Evolutionary conservation across 768 basidiomycete genomes (phyloP).

Genomic region (Bullera alba): DNA sequence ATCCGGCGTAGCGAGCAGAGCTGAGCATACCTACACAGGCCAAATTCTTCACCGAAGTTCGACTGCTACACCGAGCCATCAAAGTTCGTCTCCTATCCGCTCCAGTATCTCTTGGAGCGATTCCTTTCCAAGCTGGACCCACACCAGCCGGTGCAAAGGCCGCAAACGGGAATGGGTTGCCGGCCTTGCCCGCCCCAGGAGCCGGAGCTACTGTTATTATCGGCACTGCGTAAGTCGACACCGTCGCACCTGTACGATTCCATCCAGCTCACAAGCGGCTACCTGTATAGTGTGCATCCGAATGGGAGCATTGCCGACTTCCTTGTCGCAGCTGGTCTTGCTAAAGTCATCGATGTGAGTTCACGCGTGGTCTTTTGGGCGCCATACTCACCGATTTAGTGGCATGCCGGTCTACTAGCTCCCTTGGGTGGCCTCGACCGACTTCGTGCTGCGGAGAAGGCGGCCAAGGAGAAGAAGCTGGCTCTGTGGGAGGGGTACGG

Average conservation of each 20-base stretch:
- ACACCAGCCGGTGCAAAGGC: constrained; percentile 63
- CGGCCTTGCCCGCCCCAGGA: constrained; percentile 45
- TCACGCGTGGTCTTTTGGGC: not conserved
- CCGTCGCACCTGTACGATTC: not conserved
- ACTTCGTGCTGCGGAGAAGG: constrained; percentile 73
- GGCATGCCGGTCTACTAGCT: constrained; percentile 94
- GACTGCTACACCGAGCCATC: constrained; percentile 43
- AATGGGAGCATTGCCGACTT: constrained; percentile 91
- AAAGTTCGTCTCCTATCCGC: constrained; percentile 45
- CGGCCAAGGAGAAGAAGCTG: constrained; percentile 53
- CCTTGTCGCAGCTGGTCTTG: constrained; percentile 73
- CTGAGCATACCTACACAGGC: constrained; percentile 53
- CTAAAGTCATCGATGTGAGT: constrained; percentile 69
- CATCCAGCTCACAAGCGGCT: not conserved
- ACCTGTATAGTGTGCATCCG: constrained; percentile 57
- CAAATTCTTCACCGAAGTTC: constrained; percentile 76
- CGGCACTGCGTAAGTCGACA: constrained; percentile 51
- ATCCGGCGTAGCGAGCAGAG: not conserved
- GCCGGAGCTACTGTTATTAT: constrained; percentile 80
- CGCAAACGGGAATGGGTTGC: constrained; percentile 36
- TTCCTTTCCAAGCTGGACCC: constrained; percentile 68
- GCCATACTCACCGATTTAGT: constrained; percentile 42
- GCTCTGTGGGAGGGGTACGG: constrained; percentile 43
- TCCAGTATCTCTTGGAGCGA: constrained; percentile 65
- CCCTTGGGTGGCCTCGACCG: constrained; percentile 77